These are phyloP conservation scores for Tanacetum coccineum DNA, from an alignment of 129 eudicot genomes.

Conservation along the genomic window DNA sequence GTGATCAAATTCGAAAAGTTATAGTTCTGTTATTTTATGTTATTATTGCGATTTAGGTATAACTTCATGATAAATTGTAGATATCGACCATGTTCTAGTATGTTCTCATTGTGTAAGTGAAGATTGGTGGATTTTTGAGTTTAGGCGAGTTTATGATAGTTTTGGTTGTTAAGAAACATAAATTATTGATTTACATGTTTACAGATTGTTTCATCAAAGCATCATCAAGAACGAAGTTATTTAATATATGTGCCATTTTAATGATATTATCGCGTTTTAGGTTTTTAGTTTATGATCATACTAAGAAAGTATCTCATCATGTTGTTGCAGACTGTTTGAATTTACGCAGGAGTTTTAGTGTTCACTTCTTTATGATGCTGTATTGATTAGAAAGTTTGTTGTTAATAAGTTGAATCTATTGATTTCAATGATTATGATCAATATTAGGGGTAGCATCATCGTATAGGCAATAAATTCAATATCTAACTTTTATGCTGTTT, in stretches of 20 bases:
- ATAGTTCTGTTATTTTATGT: background rate
- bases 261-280: too few species aligned
- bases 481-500: background rate
- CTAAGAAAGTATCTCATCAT: too few species aligned
- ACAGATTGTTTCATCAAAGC: too few species aligned
- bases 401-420: background rate
- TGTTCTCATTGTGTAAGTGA: background rate
- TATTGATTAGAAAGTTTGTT: conserved; percentile 2
- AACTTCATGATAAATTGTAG: background rate
- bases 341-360: background rate
- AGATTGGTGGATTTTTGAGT: background rate
- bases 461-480: background rate
- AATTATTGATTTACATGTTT: conserved; percentile 13
- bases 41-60: background rate
- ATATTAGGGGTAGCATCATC: too few species aligned
- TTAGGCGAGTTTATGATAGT: background rate
- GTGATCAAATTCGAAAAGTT: background rate
- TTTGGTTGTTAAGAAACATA: conserved; percentile 1
- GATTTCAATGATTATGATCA: background rate
- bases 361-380: background rate
- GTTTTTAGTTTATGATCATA: too few species aligned
- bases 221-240: too few species aligned
- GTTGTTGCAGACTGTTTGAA: too few species aligned
- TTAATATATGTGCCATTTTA: too few species aligned
- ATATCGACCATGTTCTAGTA: background rate